phyloP scores from a whole-genome alignment of 2,329 filamentous ascomycete species.

The Colletotrichum abscissum region DNA sequence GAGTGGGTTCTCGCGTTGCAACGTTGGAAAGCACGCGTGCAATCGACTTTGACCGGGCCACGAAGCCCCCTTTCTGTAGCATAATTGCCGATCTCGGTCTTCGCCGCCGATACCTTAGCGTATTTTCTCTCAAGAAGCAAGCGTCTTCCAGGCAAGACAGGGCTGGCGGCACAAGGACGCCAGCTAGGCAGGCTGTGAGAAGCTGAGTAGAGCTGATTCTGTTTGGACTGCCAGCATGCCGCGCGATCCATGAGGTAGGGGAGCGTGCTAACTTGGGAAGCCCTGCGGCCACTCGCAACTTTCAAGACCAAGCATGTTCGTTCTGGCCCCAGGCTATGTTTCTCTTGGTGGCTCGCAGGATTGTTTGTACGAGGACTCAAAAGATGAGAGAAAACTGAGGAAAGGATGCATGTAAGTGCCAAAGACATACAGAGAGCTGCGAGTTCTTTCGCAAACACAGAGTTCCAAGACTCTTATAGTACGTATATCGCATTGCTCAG shows the following conservation, averaged over 20 bases:
- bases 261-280: not conserved
- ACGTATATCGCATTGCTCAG: rapidly evolving
- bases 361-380: too few species aligned
- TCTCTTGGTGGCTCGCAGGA: too few species aligned
- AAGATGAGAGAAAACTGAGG: too few species aligned
- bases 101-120: not conserved
- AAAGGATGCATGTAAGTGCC: too few species aligned
- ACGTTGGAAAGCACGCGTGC: not conserved
- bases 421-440: too few species aligned
- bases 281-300: not conserved
- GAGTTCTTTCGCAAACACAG: too few species aligned
- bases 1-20: not conserved
- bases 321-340: too few species aligned
- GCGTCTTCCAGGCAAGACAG: not conserved
- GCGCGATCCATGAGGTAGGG: too few species aligned
- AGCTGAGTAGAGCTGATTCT: not conserved
- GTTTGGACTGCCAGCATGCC: not conserved
- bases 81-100: not conserved
- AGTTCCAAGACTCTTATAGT: too few species aligned
- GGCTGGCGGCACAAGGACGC: not conserved
- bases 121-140: not conserved
- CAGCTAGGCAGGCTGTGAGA: not conserved
- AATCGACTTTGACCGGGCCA: not conserved
- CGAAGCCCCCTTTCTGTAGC: not conserved
- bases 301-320: too few species aligned